A percentile compares a stretch with the other conserved stretches of the same genome.
These are phyloP conservation scores for Triticum turgidum DNA, from an alignment of 176 grass and related monocot species.

Conservation along the genomic window DNA sequence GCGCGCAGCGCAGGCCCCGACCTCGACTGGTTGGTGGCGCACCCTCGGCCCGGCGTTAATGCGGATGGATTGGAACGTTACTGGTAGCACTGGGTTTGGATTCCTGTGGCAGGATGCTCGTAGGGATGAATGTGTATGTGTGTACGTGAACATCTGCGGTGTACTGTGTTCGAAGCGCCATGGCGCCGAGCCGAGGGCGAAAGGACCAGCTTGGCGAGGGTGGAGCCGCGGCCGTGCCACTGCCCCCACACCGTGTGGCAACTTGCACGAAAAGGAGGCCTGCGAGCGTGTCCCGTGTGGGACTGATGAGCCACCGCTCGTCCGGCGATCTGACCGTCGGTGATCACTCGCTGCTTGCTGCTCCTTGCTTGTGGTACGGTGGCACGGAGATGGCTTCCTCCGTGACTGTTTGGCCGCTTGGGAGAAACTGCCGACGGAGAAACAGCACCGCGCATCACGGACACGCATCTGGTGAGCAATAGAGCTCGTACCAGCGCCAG, in stretches of 20 bases:
- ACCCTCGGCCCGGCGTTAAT: conserved; percentile 8
- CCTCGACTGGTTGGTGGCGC: conserved; percentile 22
- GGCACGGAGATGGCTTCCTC: conserved; percentile 28
- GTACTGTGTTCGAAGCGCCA: neutral
- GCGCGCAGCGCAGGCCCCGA: neutral
- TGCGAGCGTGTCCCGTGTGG: neutral
- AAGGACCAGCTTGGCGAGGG: too few species aligned
- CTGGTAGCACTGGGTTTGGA: neutral
- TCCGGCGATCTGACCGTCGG: neutral
- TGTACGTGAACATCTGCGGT: too few species aligned
- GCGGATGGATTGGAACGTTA: neutral
- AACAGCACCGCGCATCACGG: neutral
- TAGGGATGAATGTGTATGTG: too few species aligned
- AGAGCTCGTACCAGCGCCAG: too few species aligned
- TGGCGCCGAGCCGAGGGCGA: neutral
- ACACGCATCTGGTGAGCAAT: neutral
- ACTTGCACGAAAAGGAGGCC: neutral
- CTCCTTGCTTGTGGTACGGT: neutral
- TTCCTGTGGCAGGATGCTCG: too few species aligned
- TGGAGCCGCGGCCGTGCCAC: neutral
- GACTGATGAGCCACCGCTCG: neutral
- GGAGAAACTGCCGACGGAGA: neutral
- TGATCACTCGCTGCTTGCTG: neutral
- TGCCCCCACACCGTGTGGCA: neutral
- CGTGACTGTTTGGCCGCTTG: neutral